Evolutionary conservation across 306 rosid species (phyloP).

Genomic region (Vachellia pachyceras): DNA sequence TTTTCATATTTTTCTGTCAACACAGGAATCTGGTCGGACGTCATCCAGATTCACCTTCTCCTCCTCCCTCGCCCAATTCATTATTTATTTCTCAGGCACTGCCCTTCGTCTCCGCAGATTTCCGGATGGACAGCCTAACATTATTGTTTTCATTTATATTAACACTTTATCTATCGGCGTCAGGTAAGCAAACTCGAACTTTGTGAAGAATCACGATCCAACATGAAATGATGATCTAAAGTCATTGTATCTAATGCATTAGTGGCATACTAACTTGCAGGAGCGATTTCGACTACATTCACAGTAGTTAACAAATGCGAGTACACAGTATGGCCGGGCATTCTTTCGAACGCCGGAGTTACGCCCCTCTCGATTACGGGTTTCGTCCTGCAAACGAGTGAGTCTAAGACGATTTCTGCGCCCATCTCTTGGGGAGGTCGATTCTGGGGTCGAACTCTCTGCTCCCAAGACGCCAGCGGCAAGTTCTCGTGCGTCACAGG

Average conservation of each 20-base stretch:
- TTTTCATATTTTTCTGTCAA: neutral
- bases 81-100: neutral
- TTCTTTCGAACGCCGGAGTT: conserved; percentile 83
- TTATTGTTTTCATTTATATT: conserved; percentile 21
- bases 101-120: too few relatives aligned
- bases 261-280: conserved; percentile 39
- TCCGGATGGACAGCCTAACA: neutral
- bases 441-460: conserved; percentile 86
- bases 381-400: conserved; percentile 64
- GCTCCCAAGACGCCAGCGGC: conserved; percentile 61
- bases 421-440: conserved; percentile 91
- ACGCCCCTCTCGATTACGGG: conserved; percentile 70
- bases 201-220: neutral
- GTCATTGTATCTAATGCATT: neutral
- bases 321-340: conserved; percentile 90
- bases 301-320: conserved; percentile 81
- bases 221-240: too few relatives aligned
- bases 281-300: conserved; percentile 68
- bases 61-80: neutral
- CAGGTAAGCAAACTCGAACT: conserved; percentile 37
- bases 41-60: neutral
- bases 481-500: conserved; percentile 77
- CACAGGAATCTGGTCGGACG: conserved; percentile 19
- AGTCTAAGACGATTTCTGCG: conserved; percentile 62
- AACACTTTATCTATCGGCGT: conserved; percentile 38